Base-by-base conservation (phyloP, 129 eudicot genomes). In the Scalesia atractyloides region DNA sequence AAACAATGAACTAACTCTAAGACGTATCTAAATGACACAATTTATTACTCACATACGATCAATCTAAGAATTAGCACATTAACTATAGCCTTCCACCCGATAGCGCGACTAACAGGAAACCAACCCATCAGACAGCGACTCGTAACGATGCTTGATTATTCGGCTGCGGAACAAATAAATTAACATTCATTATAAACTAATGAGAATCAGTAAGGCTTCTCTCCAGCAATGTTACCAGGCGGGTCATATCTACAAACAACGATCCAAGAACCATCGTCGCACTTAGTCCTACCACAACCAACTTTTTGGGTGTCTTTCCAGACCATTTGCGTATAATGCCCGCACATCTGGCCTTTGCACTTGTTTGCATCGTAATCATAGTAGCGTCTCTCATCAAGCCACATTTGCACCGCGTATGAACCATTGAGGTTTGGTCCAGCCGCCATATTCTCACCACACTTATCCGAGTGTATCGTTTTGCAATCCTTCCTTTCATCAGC, bases 361-460 rank as follows among this genome's bases (percentile, higher is more conserved):
- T 84, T 66, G 64, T 88, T 85, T 3, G 78, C 50, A 0, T 39
- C 1, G 36, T 65, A 73, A 20, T 80, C 36, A 7, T 86, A 86
- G 15, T 81, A 6, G 5, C 15, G 14, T 75, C 48, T 83, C 76
- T 86, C 86, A 15, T 62, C 86, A 4, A 88, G 79, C 90, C 90
- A 86, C 85, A 80, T 15, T 20, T 80, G 78, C 5, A 89, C 89
- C 0, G 89, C 92, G 30, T 59, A 75, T 0, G 72, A 65, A 0
- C 81, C 84, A 12, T 64, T 77, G 19, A 82, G 66, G 4, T 13
- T 3, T 9, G 77, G 77, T 19, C 89, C 96, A 9, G 54, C 36
- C 6, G 91, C 89, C 49, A 89, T 81, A 81, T 84, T 89, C 74
- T 89, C 91, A 15, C 96, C 92, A 14, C 84, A 87, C 15, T 74